phyloP scores from a whole-genome alignment of 176 grass and related monocot genomes.

The Oryza longistaminata region DNA sequence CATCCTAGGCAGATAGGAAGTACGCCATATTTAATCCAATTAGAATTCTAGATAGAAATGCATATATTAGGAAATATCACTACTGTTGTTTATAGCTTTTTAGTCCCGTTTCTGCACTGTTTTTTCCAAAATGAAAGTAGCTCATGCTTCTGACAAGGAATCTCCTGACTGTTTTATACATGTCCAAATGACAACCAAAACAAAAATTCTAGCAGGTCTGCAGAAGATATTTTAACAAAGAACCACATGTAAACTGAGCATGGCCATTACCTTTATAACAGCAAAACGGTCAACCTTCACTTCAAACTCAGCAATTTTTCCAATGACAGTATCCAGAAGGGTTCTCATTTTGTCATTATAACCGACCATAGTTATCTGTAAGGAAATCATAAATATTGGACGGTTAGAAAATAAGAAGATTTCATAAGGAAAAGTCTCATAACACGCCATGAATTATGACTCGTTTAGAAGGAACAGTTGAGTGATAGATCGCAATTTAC shows the following conservation, averaged over 20 bases:
- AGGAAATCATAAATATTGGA: constrained; percentile 2
- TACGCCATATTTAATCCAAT: not conserved
- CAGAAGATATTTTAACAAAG: constrained; percentile 27
- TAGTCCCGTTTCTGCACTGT: not conserved
- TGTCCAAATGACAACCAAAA: constrained; percentile 12
- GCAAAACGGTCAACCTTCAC: constrained; percentile 81
- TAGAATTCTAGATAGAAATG: constrained; percentile 1
- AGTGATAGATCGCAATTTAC: constrained; percentile 6
- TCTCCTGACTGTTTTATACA: not conserved
- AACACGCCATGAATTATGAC: constrained; percentile 17
- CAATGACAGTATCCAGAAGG: constrained; percentile 84
- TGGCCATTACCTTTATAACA: constrained; percentile 83
- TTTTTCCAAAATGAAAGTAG: constrained; percentile 14
- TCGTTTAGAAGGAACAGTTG: not conserved
- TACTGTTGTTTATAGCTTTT: not conserved
- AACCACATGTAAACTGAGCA: constrained; percentile 25
- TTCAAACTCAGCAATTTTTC: constrained; percentile 84
- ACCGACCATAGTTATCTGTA: constrained; percentile 81
- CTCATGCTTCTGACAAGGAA: not conserved
- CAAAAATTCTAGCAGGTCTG: not conserved
- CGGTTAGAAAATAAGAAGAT: not conserved
- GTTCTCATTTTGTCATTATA: constrained; percentile 98
- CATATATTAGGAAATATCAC: constrained; percentile 12
- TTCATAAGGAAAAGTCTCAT: not conserved
- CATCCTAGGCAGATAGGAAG: constrained; percentile 8